Conservation (phyloP, 2,329 filamentous ascomycete species). For the Aspergillus chevalieri region DNA sequence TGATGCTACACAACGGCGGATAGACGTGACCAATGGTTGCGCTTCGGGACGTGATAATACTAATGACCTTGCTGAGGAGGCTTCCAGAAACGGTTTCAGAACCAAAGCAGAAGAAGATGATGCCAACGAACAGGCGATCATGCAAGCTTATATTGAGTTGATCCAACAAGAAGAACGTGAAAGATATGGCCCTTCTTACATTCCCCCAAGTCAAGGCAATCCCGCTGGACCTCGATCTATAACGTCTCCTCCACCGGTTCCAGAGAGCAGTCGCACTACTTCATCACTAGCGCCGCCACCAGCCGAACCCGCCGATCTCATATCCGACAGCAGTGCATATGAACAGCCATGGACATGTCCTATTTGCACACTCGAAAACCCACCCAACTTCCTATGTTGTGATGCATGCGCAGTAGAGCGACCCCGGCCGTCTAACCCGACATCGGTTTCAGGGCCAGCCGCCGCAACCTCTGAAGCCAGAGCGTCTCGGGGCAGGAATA, state of each 20-base stretch:
- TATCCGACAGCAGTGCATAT: slow-evolving; percentile 25
- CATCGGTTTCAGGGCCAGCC: slow-evolving; percentile 7
- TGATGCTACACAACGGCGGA: slow-evolving; percentile 63
- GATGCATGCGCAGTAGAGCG: slow-evolving; percentile 56
- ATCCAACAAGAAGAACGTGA: slow-evolving; percentile 71
- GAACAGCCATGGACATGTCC: slow-evolving; percentile 52
- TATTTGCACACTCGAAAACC: slow-evolving; percentile 58
- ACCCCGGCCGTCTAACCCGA: slow-evolving; percentile 27
- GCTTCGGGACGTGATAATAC: slow-evolving; percentile 64
- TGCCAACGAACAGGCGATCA: slow-evolving; percentile 80
- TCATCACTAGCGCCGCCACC: slow-evolving; percentile 1
- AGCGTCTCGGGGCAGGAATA: slow-evolving; percentile 13
- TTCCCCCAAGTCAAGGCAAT: slow-evolving; percentile 47
- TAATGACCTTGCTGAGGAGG: slow-evolving; percentile 60
- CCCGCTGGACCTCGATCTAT: slow-evolving; percentile 44
- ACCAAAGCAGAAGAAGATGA: slow-evolving; percentile 84
- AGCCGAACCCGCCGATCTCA: slow-evolving; percentile 11
- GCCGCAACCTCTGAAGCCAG: slow-evolving; percentile 2
- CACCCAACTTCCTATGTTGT: slow-evolving; percentile 53
- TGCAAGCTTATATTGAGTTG: slow-evolving; percentile 77
- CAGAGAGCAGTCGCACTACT: slow-evolving; percentile 17
- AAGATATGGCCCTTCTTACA: slow-evolving; percentile 52
- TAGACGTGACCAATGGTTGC: slow-evolving; percentile 65
- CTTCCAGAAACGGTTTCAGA: slow-evolving; percentile 66
- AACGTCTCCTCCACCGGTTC: slow-evolving; percentile 35